Conservation (phyloP, 2,329 filamentous ascomycete genomes). For the Aspergillus sp. region DNA sequence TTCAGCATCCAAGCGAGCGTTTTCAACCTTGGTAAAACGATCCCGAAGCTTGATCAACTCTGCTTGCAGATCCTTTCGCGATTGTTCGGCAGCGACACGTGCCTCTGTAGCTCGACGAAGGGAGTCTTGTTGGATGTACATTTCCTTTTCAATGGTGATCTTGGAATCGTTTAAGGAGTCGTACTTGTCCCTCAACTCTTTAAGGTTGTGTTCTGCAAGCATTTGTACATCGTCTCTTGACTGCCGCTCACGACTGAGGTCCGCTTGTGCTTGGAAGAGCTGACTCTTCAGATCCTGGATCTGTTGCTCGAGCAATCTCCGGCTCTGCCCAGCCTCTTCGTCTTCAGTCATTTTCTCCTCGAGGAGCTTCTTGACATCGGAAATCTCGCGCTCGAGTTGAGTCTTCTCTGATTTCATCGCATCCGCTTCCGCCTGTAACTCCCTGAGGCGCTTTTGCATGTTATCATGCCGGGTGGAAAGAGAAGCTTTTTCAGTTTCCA, state of each 20-base stretch:
- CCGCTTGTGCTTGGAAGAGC: conserved; percentile 77
- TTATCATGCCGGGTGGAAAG: conserved; percentile 74
- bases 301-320: conserved; percentile 79
- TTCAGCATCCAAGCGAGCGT: conserved; percentile 78
- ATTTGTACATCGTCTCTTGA: conserved; percentile 91
- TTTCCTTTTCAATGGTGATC: conserved; percentile 95
- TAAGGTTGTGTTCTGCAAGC: conserved; percentile 82
- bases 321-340: conserved; percentile 74
- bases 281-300: conserved; percentile 82
- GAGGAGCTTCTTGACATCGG: conserved; percentile 79
- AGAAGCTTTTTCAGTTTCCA: conserved; percentile 72
- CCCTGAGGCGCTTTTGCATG: conserved; percentile 68
- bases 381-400: conserved; percentile 81
- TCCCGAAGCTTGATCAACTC: conserved; percentile 79
- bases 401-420: conserved; percentile 79
- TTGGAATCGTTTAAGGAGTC: conserved; percentile 87
- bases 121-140: conserved; percentile 92
- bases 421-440: conserved; percentile 82
- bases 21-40: conserved; percentile 79
- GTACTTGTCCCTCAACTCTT: conserved; percentile 77
- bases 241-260: conserved; percentile 85
- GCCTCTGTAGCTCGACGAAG: conserved; percentile 81
- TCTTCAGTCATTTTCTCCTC: conserved; percentile 88
- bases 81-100: conserved; percentile 71
- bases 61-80: conserved; percentile 81